A percentile compares a stretch with the other conserved stretches of the same genome.
Conservation (phyloP, 148 eudicot species). For the Cornus controversa region DNA sequence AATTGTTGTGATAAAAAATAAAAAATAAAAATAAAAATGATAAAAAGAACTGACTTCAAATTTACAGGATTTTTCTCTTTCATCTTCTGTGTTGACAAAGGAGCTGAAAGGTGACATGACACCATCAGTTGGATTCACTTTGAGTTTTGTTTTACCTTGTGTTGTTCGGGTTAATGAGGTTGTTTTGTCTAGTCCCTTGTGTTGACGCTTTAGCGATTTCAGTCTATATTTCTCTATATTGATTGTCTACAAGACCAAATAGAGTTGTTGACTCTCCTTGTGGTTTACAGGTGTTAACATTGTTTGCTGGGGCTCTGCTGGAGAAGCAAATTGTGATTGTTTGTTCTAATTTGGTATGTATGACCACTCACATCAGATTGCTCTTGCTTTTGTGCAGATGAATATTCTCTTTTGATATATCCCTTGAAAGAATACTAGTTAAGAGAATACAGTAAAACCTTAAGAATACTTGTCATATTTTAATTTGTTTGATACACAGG, state of each 20-base stretch:
- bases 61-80: background rate
- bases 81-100: background rate
- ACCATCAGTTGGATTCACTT: background rate
- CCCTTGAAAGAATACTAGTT: background rate
- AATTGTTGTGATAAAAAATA: too few relatives aligned
- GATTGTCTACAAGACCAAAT: background rate
- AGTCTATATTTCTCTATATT: too few relatives aligned
- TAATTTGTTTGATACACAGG: slow-evolving; percentile 43
- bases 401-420: background rate
- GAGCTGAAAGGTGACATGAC: background rate
- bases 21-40: too few relatives aligned
- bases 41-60: too few relatives aligned
- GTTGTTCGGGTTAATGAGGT: background rate
- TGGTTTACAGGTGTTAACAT: slow-evolving; percentile 68
- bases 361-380: slow-evolving; percentile 11
- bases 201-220: background rate
- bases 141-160: background rate
- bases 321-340: slow-evolving; percentile 88
- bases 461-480: background rate
- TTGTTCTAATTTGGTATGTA: slow-evolving; percentile 87
- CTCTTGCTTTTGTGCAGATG: slow-evolving; percentile 6
- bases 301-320: slow-evolving; percentile 84
- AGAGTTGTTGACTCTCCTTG: slow-evolving; percentile 16
- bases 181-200: background rate
- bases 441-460: background rate